These are phyloP conservation scores for Alternaria sp. DNA, from an alignment of 2,329 filamentous ascomycete genomes.

Conservation along the genomic window DNA sequence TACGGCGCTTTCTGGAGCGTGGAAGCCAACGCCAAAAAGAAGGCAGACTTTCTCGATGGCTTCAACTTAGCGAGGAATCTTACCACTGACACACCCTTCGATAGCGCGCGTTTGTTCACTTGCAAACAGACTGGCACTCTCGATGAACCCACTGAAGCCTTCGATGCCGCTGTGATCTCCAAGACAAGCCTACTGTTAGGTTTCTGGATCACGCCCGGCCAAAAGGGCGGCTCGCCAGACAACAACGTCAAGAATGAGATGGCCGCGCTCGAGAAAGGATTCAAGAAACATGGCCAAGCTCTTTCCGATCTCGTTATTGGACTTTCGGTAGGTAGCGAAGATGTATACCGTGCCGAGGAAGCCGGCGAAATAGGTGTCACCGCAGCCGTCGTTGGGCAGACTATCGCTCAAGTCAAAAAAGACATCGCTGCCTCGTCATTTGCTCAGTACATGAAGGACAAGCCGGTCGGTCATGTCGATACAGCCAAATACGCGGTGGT, in stretches of 20 bases:
- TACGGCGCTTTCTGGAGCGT: constrained; percentile 40
- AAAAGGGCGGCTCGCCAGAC: constrained; percentile 53
- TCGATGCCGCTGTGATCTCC: constrained; percentile 46
- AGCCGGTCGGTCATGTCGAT: constrained; percentile 55
- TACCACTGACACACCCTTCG: constrained; percentile 64
- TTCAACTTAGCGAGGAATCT: constrained; percentile 39
- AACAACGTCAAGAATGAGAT: constrained; percentile 38
- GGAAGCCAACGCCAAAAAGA: constrained; percentile 27
- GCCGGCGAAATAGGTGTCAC: constrained; percentile 68
- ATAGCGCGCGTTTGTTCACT: constrained; percentile 74
- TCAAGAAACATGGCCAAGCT: constrained; percentile 49
- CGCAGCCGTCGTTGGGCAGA: constrained; percentile 67
- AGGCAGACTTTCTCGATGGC: constrained; percentile 33
- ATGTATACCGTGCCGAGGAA: constrained; percentile 66
- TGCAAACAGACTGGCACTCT: constrained; percentile 58
- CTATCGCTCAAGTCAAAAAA: constrained; percentile 51
- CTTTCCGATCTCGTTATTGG: constrained; percentile 61
- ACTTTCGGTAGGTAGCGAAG: constrained; percentile 49
- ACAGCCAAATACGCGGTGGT: constrained; percentile 36
- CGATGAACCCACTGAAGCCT: constrained; percentile 66
- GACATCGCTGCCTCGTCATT: constrained; percentile 68
- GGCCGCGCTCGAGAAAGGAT: constrained; percentile 41
- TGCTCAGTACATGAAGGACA: constrained; percentile 50
- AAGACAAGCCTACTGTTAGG: constrained; percentile 46
- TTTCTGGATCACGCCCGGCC: constrained; percentile 38